Evolutionary conservation across 2,329 filamentous ascomycete genomes (phyloP), one percentile per base, ranked within the genome.

Genomic region (Aspergillus novoparasiticus): DNA sequence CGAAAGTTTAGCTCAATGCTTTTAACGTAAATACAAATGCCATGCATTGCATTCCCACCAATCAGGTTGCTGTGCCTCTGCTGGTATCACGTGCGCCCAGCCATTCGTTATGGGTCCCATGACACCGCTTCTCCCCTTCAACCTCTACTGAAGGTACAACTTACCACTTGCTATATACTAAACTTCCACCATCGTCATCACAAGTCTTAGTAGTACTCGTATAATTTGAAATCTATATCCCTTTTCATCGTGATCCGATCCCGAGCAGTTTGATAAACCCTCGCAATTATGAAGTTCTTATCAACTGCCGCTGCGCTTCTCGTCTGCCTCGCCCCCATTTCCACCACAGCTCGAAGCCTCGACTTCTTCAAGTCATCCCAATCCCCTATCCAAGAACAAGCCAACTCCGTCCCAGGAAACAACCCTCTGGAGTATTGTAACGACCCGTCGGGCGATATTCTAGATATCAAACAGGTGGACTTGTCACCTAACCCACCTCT

Each of bases 341-440:
- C 83, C 62, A 75, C 80, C 21, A 76, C 79, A 59, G 78, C 79
- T 66, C 72, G 74, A 12, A 76, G 81, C 71, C 67, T 81, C 71
- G 74, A 81, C 64, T 69, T 83, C 80, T 85, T 85, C 66, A 81
- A 82, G 69, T 72, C 76, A 64, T 79, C 81, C 53, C 82, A 86
- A 73, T 81, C 83, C 67, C 77, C 84, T 46, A 79, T 83, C 62
- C 77, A 83, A 62, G 78, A 82, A 57, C 82, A 82, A 62, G 82
- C 82, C 30, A 80, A 86, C 53, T 85, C 89, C 68, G 90, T 97
- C 19, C 89, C 92, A 1, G 94, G 95, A 76, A 84, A 94, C 57
- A 97, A 94, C 75, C 94, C 95, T 34, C 85, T 99, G 64, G 83
- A 88, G 74, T 92, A 91, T 80, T 99, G 95, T 68, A 81, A 82